Evolutionary conservation across 2,329 filamentous ascomycete species (phyloP), one percentile per base, ranked within the genome.

Genomic region (Beauveria medogensis): DNA sequence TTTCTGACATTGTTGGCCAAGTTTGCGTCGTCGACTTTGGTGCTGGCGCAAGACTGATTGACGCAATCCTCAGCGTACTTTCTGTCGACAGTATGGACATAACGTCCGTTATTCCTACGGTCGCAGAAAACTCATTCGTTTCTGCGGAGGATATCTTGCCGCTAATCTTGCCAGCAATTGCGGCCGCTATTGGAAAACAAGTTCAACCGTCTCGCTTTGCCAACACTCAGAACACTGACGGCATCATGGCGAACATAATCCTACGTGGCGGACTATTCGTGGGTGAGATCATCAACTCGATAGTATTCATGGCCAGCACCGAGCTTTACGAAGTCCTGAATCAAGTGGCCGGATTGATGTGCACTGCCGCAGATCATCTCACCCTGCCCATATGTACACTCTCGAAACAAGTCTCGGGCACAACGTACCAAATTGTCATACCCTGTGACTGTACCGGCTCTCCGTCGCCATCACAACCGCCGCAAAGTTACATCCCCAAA

Each of bases 81-180:
- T 63, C 63, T 28, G 59, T 69, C 8, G 55, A 68, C 43, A 46
- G 59, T n/a, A 51, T 58, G 6, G 61, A 62, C 0, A 47, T 69
- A 22, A 62, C 63, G 30, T 63, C 65, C 1, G 50, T 59, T 20
- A 44, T 69, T 43, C 60, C 64, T 12, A 51, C 61, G n/a, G 54
- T 67, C 14, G 64, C 66, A 20, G 44, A 34, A 14, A 55, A 67
- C 26, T 43, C 26, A 3, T 67, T 67, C 16, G 47, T 62, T 2
- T 55, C 60, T 1, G 20, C 60, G 8, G 34, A 63, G 9, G 59
- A 63, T 2, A 34, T 65, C 6, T 59, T 69, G 3, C 67, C 68
- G 5, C 41, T 68, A 2, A 56, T 69, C 14, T 62, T 70, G 50
- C 66, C 67, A 28, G 68, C 67, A 16, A 52, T 69, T 37, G 64